These are phyloP conservation scores for Trypanosomatidae sp. DNA, from an alignment of 208 protist genomes.

Conservation along the genomic window DNA sequence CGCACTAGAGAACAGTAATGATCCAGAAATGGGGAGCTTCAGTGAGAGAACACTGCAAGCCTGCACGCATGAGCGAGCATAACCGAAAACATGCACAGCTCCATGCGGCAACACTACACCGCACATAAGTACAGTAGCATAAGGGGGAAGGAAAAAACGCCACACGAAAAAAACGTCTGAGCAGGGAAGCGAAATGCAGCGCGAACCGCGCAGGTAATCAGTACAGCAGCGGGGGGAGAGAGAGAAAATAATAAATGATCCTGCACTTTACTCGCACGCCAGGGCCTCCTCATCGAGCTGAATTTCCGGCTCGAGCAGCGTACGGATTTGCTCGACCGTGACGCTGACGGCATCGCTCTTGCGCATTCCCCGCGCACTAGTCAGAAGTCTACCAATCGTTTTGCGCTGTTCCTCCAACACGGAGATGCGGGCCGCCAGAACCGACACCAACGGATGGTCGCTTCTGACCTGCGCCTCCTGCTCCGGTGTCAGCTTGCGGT, in stretches of 20 bases:
- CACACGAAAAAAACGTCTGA: neutral
- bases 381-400: conserved; percentile 32
- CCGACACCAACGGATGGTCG: conserved; percentile 36
- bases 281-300: conserved; percentile 25
- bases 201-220: neutral
- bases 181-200: neutral
- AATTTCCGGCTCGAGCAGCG: conserved; percentile 23
- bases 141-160: neutral
- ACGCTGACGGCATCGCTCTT: conserved; percentile 16
- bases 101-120: neutral
- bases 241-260: neutral
- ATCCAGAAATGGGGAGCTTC: neutral
- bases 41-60: too few relatives aligned
- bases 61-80: neutral
- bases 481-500: conserved; percentile 18
- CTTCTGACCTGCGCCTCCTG: conserved; percentile 29
- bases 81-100: neutral
- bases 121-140: neutral
- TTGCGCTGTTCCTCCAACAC: conserved; percentile 41
- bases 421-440: conserved; percentile 44
- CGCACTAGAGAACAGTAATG: neutral
- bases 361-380: conserved; percentile 9
- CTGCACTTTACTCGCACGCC: neutral
- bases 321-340: conserved; percentile 21
- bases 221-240: neutral